A percentile compares a stretch with the other conserved stretches of the same genome.
phyloP scores from a whole-genome alignment of 1,284 basidiomycete species.

The Tetrapyrgos nigripes region DNA sequence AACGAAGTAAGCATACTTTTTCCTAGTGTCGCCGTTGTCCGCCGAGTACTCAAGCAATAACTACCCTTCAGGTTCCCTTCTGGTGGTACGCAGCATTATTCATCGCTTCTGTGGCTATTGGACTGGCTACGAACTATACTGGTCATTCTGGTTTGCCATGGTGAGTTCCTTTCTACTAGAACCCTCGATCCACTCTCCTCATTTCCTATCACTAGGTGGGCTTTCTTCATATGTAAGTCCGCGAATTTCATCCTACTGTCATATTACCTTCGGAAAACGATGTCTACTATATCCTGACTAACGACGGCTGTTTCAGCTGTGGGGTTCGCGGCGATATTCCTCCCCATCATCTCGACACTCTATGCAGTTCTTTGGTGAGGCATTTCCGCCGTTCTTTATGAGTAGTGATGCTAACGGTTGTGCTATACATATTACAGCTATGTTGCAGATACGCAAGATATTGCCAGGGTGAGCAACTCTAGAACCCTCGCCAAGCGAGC shows the following conservation, averaged over 20 bases:
- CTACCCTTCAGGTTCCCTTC: slow-evolving; percentile 45
- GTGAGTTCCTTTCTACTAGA: slow-evolving; percentile 1
- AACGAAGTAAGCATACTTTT: slow-evolving; percentile 42
- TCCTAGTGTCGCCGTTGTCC: not conserved
- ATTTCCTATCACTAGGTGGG: slow-evolving; percentile 37
- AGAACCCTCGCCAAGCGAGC: no score
- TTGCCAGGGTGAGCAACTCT: slow-evolving; percentile 25
- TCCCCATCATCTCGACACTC: slow-evolving; percentile 60
- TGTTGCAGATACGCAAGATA: slow-evolving; percentile 37
- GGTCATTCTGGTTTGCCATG: slow-evolving; percentile 20
- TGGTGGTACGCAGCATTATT: slow-evolving; percentile 66
- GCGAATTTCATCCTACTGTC: not conserved
- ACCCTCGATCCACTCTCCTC: not conserved
- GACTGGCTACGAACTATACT: slow-evolving; percentile 58
- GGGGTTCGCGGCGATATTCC: slow-evolving; percentile 55
- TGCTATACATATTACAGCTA: slow-evolving; percentile 23
- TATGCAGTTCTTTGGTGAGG: slow-evolving; percentile 52
- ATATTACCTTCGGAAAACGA: not conserved
- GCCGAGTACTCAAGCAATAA: not conserved
- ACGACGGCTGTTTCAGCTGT: slow-evolving; percentile 26
- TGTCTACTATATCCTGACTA: not conserved
- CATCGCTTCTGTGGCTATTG: slow-evolving; percentile 51
- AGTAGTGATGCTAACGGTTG: not conserved
- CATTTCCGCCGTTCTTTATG: no score
- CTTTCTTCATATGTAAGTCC: slow-evolving; percentile 43